Percentiles rank a stretch among this genome's conserved stretches.
Evolutionary conservation across 495 filamentous ascomycete species (phyloP).

Genomic region (Chaetomium cochliodes): DNA sequence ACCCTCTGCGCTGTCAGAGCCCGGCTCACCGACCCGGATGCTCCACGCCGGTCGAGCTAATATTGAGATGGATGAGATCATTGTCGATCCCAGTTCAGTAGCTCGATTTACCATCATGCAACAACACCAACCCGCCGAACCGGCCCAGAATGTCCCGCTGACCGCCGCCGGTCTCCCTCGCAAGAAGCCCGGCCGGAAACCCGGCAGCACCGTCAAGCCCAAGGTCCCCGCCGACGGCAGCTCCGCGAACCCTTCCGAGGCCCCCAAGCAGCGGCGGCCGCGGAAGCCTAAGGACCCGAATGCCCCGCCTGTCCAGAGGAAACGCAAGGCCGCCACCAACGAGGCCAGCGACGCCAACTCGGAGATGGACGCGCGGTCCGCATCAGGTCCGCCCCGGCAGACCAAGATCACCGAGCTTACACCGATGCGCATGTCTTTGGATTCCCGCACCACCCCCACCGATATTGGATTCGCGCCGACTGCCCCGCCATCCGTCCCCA

Average conservation of each 20-base stretch:
- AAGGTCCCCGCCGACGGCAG: slow-evolving; percentile 44
- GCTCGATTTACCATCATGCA: slow-evolving; percentile 37
- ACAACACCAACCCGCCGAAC: slow-evolving; percentile 27
- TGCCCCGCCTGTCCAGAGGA: slow-evolving; percentile 51
- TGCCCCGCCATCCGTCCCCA: slow-evolving; percentile 35
- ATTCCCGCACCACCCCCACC: slow-evolving; percentile 30
- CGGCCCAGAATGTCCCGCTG: slow-evolving; percentile 33
- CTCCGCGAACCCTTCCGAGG: slow-evolving; percentile 40
- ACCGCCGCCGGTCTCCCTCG: slow-evolving; percentile 49
- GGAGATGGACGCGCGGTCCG: slow-evolving; percentile 27
- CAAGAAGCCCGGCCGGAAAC: slow-evolving; percentile 54
- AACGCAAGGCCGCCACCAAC: slow-evolving; percentile 47
- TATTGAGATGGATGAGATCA: slow-evolving; percentile 42
- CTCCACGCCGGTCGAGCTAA: slow-evolving; percentile 38
- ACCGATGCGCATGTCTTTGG: slow-evolving; percentile 35
- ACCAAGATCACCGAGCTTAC: slow-evolving; percentile 43
- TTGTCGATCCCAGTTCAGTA: slow-evolving; percentile 39
- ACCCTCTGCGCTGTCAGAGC: slow-evolving; percentile 40
- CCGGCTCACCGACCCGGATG: slow-evolving; percentile 36
- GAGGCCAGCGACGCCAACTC: slow-evolving; percentile 34
- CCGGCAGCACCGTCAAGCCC: slow-evolving; percentile 49
- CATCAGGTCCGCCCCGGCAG: slow-evolving; percentile 33
- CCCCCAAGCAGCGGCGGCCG: slow-evolving; percentile 52
- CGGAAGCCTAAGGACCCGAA: slow-evolving; percentile 59
- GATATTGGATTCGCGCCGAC: slow-evolving; percentile 30